Conservation (phyloP, 176 grass and related monocot species). For the Oryza glaberrima region DNA sequence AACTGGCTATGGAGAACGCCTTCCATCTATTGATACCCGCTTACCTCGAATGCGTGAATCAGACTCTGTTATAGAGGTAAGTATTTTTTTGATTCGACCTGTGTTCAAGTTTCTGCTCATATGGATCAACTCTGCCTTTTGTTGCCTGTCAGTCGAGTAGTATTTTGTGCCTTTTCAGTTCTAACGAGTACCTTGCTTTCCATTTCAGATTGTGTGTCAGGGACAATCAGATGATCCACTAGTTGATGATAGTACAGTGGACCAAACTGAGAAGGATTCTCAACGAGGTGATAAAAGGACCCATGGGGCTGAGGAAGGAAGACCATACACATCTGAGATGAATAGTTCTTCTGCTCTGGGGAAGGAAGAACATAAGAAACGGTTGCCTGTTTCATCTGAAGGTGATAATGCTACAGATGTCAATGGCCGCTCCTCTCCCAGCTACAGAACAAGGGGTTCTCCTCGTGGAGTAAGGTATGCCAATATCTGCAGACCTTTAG, state of each 20-base stretch:
- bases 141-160: slow-evolving; percentile 17
- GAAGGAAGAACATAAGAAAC: slow-evolving; percentile 51
- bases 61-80: slow-evolving; percentile 98
- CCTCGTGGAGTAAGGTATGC: slow-evolving; percentile 71
- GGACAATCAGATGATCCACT: slow-evolving; percentile 61
- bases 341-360: slow-evolving; percentile 45
- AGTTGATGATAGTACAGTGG: slow-evolving; percentile 50
- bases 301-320: slow-evolving; percentile 50
- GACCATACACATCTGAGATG: slow-evolving; percentile 36
- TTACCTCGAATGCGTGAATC: slow-evolving; percentile 74
- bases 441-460: slow-evolving; percentile 65
- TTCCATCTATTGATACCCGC: slow-evolving; percentile 90
- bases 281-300: slow-evolving; percentile 46
- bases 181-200: slow-evolving; percentile 35
- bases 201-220: slow-evolving; percentile 78
- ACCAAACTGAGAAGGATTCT: slow-evolving; percentile 72
- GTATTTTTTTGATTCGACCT: slow-evolving; percentile 12
- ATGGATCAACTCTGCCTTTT: background rate
- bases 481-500: slow-evolving; percentile 5
- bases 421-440: slow-evolving; percentile 41
- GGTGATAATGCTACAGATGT: slow-evolving; percentile 43
- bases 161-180: background rate
- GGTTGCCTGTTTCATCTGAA: slow-evolving; percentile 48
- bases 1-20: slow-evolving; percentile 70
- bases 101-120: slow-evolving; percentile 25